Base-by-base conservation (phyloP, 2,329 filamentous ascomycete genomes). In the Pezicula carpinea region DNA sequence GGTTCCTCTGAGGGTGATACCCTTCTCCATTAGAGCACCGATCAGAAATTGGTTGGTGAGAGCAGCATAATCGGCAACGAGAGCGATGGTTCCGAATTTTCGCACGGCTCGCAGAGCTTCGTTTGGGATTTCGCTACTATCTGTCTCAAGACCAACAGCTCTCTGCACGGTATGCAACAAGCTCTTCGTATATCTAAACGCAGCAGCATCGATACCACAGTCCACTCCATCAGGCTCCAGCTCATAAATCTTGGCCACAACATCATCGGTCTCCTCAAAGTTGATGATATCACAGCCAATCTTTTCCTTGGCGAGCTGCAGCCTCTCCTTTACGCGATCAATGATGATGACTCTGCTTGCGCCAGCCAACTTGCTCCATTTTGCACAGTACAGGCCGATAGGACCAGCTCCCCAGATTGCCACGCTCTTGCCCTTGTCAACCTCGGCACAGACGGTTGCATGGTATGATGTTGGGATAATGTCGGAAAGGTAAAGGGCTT, bases 31-130 rank as follows among this genome's bases (percentile, higher is more conserved):
- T 31, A 84, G 58, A 1, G 79, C 74, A 22, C 81, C 80, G 54
- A 84, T 82, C 63, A 82, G 80, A 69, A 83, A 82, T 59, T 82
- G 78, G 63, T 83, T 83, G 22, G 77, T 81, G 65, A 76, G 52
- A 2, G 15, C 47, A 13, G 44, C 43, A 40, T 56, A 53, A 47
- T 53, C 72, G 46, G 80, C 80, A 0, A 80, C 83, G 51, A 84
- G 73, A 40, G 80, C 79, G 49, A 77, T 75, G 18, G 78, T 71
- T 14, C 81, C 74, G 54, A 70, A 77, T 54, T 74, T 76, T 29
- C 69, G 64, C 19, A 75, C 74, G 46, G 69, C 71, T 39, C 72
- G 67, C 48, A 79, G 74, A 69, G 76, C 75, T 60, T 79, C 75
- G 61, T 79, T 79, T 51, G 78, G 57, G 33, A 77, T 70, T 63